These are phyloP conservation scores for Halophytophthora batemanensis DNA, from an alignment of 352 stramenopile species.

Conservation along the genomic window DNA sequence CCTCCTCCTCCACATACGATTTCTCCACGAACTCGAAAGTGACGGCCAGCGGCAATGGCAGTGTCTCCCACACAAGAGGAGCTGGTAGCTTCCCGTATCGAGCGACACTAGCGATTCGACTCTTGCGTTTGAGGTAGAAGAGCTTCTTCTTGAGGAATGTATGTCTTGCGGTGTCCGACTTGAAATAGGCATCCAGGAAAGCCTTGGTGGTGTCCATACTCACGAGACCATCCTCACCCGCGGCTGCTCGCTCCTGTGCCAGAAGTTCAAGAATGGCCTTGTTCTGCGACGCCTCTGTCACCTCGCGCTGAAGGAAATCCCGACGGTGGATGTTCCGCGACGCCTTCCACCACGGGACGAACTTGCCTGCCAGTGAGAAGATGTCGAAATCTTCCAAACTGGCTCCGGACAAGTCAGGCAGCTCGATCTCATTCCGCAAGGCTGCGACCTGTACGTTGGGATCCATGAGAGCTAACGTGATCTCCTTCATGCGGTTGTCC, in stretches of 20 bases:
- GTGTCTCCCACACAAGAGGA: constrained; percentile 43
- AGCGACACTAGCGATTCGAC: constrained; percentile 34
- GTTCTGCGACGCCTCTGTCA: constrained; percentile 38
- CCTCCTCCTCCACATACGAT: constrained; percentile 7
- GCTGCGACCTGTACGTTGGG: constrained; percentile 57
- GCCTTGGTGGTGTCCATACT: constrained; percentile 14
- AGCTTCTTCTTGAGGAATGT: constrained; percentile 55
- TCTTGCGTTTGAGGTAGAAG: constrained; percentile 38
- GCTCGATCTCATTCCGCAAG: constrained; percentile 48
- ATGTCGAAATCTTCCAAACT: constrained; percentile 45
- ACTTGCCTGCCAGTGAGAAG: constrained; percentile 39
- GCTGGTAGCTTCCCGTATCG: constrained; percentile 42
- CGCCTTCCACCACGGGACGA: constrained; percentile 57
- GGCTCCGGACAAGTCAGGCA: constrained; percentile 43
- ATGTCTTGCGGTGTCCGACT: constrained; percentile 30
- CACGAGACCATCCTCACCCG: constrained; percentile 7
- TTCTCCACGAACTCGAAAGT: constrained; percentile 33
- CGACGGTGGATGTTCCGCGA: constrained; percentile 44
- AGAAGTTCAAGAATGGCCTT: constrained; percentile 35
- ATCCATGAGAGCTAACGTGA: constrained; percentile 52
- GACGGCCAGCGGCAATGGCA: constrained; percentile 24
- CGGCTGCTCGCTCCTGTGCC: constrained; percentile 20
- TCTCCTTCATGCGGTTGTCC: constrained; percentile 41
- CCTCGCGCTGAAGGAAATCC: constrained; percentile 50
- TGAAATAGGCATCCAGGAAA: constrained; percentile 52